phyloP scores from a whole-genome alignment of 306 rosid species.

The Citrullus amarus region DNA sequence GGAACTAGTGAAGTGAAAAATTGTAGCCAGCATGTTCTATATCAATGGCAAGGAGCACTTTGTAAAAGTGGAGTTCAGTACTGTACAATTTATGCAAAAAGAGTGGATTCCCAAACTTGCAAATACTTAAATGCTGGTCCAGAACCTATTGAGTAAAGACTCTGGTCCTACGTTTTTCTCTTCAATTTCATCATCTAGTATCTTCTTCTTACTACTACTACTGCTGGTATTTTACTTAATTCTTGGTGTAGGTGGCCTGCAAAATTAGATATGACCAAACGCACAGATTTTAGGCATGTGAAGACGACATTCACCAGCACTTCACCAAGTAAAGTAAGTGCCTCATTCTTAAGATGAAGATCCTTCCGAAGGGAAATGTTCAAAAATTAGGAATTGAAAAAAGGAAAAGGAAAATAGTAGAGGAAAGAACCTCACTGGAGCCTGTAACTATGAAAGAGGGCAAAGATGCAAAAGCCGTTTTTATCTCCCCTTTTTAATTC shows the following conservation, averaged over 20 bases:
- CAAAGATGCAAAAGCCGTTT: neutral
- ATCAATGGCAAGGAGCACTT: slow-evolving; percentile 73
- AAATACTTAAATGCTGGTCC: slow-evolving; percentile 54
- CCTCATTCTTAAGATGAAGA: slow-evolving; percentile 11
- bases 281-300: slow-evolving; percentile 78
- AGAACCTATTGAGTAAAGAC: slow-evolving; percentile 76
- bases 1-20: slow-evolving; percentile 35
- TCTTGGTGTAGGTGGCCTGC: slow-evolving; percentile 78
- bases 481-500: neutral
- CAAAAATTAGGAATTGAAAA: neutral
- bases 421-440: neutral
- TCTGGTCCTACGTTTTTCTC: slow-evolving; percentile 10
- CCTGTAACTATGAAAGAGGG: neutral
- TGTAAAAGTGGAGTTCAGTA: slow-evolving; percentile 93
- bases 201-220: slow-evolving; percentile 10
- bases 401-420: neutral
- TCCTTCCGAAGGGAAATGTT: neutral
- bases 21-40: slow-evolving; percentile 31
- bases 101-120: slow-evolving; percentile 63
- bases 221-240: slow-evolving; percentile 2
- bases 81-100: slow-evolving; percentile 63
- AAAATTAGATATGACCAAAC: slow-evolving; percentile 91
- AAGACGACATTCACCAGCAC: slow-evolving; percentile 65
- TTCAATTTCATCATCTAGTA: neutral
- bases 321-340: slow-evolving; percentile 71